Percentiles rank a stretch among this genome's conserved stretches.
phyloP scores from a whole-genome alignment of 2,329 filamentous ascomycete genomes.

The Hymenoscyphus salicellus region DNA sequence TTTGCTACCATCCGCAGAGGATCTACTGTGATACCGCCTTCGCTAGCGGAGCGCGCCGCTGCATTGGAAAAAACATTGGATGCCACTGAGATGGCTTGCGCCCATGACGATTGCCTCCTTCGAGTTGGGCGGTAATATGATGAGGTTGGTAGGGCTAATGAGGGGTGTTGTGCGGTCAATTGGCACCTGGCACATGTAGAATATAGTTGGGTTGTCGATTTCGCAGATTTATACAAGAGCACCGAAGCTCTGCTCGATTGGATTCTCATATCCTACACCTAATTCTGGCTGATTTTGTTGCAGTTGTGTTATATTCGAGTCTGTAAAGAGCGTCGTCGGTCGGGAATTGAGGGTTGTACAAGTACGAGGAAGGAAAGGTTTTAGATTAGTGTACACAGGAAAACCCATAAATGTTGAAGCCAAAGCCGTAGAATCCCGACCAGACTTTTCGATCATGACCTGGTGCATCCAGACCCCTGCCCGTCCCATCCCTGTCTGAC shows the following conservation, averaged over 20 bases:
- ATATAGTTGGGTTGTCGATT: slow-evolving; percentile 37
- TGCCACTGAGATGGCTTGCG: slow-evolving; percentile 68
- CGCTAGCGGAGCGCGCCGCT: slow-evolving; percentile 54
- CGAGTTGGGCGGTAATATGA: slow-evolving; percentile 40
- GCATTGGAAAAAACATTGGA: slow-evolving; percentile 70
- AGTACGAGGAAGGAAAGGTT: background rate
- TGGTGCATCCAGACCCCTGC: background rate
- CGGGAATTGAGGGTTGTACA: background rate
- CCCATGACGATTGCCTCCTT: slow-evolving; percentile 64
- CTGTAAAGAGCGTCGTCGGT: background rate
- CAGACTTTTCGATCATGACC: slow-evolving; percentile 25
- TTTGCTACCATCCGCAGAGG: slow-evolving; percentile 87
- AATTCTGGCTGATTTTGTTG: background rate
- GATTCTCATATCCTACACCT: slow-evolving; percentile 48
- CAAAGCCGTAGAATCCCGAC: slow-evolving; percentile 25
- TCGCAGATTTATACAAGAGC: slow-evolving; percentile 41
- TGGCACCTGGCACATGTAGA: slow-evolving; percentile 43
- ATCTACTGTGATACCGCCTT: slow-evolving; percentile 72
- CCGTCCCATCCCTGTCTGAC: slow-evolving; percentile 19
- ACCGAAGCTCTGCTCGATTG: slow-evolving; percentile 49
- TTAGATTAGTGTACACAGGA: background rate
- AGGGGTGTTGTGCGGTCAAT: slow-evolving; percentile 24
- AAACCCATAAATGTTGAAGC: slow-evolving; percentile 11
- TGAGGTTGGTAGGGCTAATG: slow-evolving; percentile 16
- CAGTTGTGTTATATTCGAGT: background rate